phyloP scores from a whole-genome alignment of 2,329 filamentous ascomycete genomes.

The Scolecobasidium constrictum region DNA sequence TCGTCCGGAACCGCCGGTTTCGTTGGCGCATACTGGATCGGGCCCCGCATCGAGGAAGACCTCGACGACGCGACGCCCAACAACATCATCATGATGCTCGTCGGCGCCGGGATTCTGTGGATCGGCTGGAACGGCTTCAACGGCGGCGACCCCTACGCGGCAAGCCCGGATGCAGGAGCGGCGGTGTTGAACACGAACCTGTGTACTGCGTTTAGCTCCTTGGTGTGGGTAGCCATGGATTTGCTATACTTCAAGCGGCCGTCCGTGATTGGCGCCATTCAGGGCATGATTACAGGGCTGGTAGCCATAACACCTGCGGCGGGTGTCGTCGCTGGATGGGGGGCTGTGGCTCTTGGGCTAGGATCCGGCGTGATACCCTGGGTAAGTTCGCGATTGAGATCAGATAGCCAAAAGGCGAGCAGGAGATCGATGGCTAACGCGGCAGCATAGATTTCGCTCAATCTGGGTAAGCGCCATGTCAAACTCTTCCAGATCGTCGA shows the following conservation, averaged over 20 bases:
- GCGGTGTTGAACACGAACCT: conserved; percentile 43
- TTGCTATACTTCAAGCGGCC: conserved; percentile 38
- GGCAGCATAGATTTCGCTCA: not conserved
- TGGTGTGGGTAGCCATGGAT: conserved; percentile 37
- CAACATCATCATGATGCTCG: conserved; percentile 34
- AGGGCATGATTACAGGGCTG: conserved; percentile 43
- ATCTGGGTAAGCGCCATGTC: not conserved
- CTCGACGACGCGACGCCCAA: conserved; percentile 36
- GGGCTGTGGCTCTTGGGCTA: conserved; percentile 36
- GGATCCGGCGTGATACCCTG: conserved; percentile 37
- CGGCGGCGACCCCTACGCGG: conserved; percentile 40
- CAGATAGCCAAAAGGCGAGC: not conserved
- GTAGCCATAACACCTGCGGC: conserved; percentile 42
- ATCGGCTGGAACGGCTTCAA: conserved; percentile 45
- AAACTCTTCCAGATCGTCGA: not conserved
- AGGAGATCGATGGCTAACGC: not conserved
- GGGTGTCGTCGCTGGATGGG: conserved; percentile 41
- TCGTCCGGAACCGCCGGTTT: conserved; percentile 40
- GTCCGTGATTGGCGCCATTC: conserved; percentile 38
- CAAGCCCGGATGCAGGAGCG: conserved; percentile 37
- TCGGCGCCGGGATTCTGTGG: conserved; percentile 41
- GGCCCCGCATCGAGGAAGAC: conserved; percentile 34
- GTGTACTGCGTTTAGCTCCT: conserved; percentile 35
- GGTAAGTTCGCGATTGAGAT: conserved; percentile 19
- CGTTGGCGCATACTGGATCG: conserved; percentile 36